A percentile compares a stretch with the other conserved stretches of the same genome.
These are phyloP conservation scores for Zychaea mexicana DNA, from an alignment of 371 early-diverging fungal species.

Conservation along the genomic window DNA sequence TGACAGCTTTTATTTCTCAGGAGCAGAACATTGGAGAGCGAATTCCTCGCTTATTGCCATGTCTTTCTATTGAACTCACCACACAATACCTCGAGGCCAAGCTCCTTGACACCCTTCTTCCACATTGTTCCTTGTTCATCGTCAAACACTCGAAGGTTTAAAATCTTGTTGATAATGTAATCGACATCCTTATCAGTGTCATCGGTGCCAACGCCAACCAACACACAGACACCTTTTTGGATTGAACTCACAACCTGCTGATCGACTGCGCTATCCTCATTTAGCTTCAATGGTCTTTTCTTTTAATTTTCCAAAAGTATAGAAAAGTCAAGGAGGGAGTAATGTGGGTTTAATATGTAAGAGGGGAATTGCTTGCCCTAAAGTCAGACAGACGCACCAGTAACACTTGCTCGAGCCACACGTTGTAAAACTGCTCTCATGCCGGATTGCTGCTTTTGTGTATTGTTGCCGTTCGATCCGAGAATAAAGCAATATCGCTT, in stretches of 20 bases:
- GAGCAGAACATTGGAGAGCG: too few species aligned
- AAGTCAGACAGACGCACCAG: slow-evolving; percentile 9
- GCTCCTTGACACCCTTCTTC: slow-evolving; percentile 75
- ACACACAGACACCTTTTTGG: slow-evolving; percentile 73
- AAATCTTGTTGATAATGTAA: slow-evolving; percentile 72
- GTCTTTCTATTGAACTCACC: slow-evolving; percentile 41
- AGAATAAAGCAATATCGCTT: too few species aligned
- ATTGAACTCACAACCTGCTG: slow-evolving; percentile 70
- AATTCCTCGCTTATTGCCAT: neutral
- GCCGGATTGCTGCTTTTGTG: too few species aligned
- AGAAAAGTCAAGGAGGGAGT: too few species aligned
- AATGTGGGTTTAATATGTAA: too few species aligned
- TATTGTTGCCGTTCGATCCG: too few species aligned
- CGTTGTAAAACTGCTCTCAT: slow-evolving; percentile 24
- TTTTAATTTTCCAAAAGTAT: too few species aligned
- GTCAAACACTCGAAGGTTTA: slow-evolving; percentile 77
- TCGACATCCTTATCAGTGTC: slow-evolving; percentile 79
- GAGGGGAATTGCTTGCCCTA: neutral
- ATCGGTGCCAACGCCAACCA: slow-evolving; percentile 73
- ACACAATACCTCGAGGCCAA: slow-evolving; percentile 72
- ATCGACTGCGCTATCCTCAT: slow-evolving; percentile 49
- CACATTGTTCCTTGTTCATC: slow-evolving; percentile 66
- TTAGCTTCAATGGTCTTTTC: neutral
- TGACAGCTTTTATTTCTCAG: neutral
- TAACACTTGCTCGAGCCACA: slow-evolving; percentile 21